These are phyloP conservation scores for Penicillium mononematosum DNA, from an alignment of 495 filamentous ascomycete species.

Conservation along the genomic window DNA sequence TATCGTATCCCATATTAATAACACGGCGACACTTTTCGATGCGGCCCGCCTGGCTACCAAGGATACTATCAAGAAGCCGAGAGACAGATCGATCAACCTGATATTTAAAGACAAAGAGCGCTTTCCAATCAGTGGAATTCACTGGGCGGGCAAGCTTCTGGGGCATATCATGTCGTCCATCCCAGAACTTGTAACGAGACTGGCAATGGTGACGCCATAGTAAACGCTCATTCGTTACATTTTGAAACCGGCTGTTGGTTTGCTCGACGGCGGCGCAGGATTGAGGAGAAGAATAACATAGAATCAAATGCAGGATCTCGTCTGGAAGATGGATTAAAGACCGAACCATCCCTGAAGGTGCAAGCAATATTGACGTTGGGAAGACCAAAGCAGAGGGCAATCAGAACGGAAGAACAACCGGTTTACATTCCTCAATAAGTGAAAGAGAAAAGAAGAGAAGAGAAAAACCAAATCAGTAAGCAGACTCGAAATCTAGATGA, in stretches of 20 bases:
- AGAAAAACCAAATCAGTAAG: background rate
- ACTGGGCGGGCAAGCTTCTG: conserved; percentile 53
- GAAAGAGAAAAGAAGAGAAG: background rate
- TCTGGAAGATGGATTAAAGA: conserved; percentile 58
- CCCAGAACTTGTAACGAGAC: conserved; percentile 69
- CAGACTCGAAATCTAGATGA: background rate
- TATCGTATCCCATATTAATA: conserved; percentile 74
- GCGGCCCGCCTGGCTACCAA: conserved; percentile 65
- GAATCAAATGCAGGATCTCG: conserved; percentile 70
- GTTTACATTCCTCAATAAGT: background rate
- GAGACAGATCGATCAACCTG: conserved; percentile 54
- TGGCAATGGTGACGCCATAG: conserved; percentile 79
- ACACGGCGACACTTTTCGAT: conserved; percentile 68
- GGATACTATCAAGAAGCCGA: conserved; percentile 63
- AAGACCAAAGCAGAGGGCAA: background rate
- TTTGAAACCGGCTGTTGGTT: conserved; percentile 62
- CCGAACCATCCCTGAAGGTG: conserved; percentile 36
- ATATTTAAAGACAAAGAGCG: conserved; percentile 62
- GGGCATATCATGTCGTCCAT: conserved; percentile 59
- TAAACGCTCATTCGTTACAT: conserved; percentile 64
- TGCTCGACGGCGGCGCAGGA: conserved; percentile 49
- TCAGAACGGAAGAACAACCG: background rate
- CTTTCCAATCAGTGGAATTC: conserved; percentile 72
- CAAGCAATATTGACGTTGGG: background rate
- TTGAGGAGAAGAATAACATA: conserved; percentile 57